Evolutionary conservation across 148 eudicot species (phyloP), one percentile per base, ranked within the genome.

Genomic region (Limonium bicolor): DNA sequence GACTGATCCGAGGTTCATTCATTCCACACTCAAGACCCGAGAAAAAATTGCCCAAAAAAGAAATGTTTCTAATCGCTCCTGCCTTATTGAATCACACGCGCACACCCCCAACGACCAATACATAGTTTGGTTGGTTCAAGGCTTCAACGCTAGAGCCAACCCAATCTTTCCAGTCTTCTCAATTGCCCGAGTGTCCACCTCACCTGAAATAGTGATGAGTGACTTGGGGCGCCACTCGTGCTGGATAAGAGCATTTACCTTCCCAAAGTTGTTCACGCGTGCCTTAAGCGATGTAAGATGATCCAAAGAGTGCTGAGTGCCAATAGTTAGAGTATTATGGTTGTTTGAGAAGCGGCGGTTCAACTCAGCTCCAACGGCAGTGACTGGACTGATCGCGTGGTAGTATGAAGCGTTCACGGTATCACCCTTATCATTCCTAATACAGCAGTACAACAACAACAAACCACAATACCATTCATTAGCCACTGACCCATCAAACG

Each of bases 351-450:
- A 86, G 54, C 77, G 65, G 50, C 82, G 84, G 19, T 58, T 56
- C 31, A 82, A 68, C 63, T 86, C 96, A 7, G 73, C 75, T 31
- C 78, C 78, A 6, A 65, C 88, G 41, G 88, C 67, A 13, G 85
- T 73, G 61, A 60, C 40, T 22, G 81, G 88, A 39, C 59, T 73
- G 51, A 78, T 71, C 4, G 45, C 55, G 34, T 71, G 77, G 55
- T 72, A 73, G 63, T 78, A 76, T 18, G 96, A 82, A 12, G 73
- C 82, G 44, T 55, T 78, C 41, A 86, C 36, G 6, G 61, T 55
- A 52, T 86, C 94, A 9, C 83, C 83, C 69, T 76, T 86, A 46
- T 78, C 81, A 14, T 77, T 68, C 84, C 96, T 86, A 37, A n/a
- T n/a, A n/a, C n/a, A n/a, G n/a, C n/a, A n/a, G n/a, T n/a, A n/a